Evolutionary conservation across 169 alveolate genomes (phyloP).

Genomic region (Plasmodium fragile): DNA sequence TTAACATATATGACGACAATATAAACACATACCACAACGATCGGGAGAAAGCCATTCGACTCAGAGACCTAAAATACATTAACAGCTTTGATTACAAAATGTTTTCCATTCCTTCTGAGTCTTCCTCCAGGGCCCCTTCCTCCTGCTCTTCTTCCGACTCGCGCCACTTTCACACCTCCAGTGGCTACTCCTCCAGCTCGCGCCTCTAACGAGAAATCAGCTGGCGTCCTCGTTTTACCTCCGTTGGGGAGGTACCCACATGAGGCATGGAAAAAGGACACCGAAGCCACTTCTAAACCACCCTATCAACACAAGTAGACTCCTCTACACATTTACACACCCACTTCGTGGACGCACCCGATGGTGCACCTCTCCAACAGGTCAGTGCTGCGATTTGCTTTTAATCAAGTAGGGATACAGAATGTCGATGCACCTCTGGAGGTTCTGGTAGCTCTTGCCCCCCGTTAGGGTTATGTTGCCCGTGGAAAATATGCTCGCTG

Average conservation of each 20-base stretch:
- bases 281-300: background rate
- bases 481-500: slow-evolving; percentile 82
- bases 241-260: background rate
- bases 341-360: too few species aligned
- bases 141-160: slow-evolving; percentile 23
- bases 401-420: slow-evolving; percentile 55
- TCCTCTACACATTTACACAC: too few species aligned
- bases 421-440: slow-evolving; percentile 54
- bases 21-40: slow-evolving; percentile 68
- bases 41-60: slow-evolving; percentile 55
- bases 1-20: slow-evolving; percentile 64
- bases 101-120: slow-evolving; percentile 46
- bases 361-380: background rate
- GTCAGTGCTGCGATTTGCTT: slow-evolving; percentile 62
- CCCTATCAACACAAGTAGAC: background rate
- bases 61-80: slow-evolving; percentile 36
- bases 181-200: slow-evolving; percentile 23
- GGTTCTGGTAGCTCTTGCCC: slow-evolving; percentile 75
- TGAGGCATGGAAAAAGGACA: background rate
- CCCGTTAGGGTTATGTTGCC: slow-evolving; percentile 87
- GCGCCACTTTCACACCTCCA: slow-evolving; percentile 2
- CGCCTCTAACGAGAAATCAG: background rate
- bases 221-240: too few species aligned
- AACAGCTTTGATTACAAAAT: slow-evolving; percentile 48
- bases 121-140: slow-evolving; percentile 5